Base-by-base conservation (phyloP, 1,139 yeast genomes). In the Sugiyamaella sp. region DNA sequence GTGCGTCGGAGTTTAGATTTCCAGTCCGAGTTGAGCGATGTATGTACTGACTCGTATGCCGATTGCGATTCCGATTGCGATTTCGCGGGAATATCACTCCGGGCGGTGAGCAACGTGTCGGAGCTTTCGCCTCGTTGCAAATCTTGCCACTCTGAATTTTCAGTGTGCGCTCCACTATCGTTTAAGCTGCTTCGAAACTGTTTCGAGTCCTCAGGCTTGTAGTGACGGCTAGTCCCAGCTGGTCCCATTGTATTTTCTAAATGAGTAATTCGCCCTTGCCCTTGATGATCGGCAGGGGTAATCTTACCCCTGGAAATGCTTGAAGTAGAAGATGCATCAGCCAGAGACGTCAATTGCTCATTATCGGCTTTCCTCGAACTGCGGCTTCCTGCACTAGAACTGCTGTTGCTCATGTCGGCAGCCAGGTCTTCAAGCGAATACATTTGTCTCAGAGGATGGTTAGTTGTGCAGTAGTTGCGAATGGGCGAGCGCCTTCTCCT, bases 401-500 rank as follows among this genome's bases (percentile, higher is more conserved):
- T 24, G 12, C 32, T n/a, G 20, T 21, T 46, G 14, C 42, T 46
- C 22, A 22, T 10, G 22, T 33, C 43, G 8, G 21, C 25, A 16
- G 35, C 19, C 14, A 52, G 24, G 19, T 49, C 55, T 17, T 52
- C 55, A 2, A 46, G 41, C 5, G 55, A 52, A 37, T 37, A 37
- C 55, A 52, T 52, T 35, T 52, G 55, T 25, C 55, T 19, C 14
- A 52, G 32, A 10, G 55, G 55, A 33, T 52, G 55, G 19, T 52
- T 52, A 16, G 43, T 25, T 3, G 52, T 52, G 22, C 42, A 16
- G 17, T 52, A 52, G 21, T 52, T 48, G 19, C 55, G 48, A 2
- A 19, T 45, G 2, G 39, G 46, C 8, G 51, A 21, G 10, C 44
- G 41, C 24, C 35, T 37, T 12, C 44, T 24, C 16, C 29, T 24